Evolutionary conservation across 2,329 filamentous ascomycete genomes (phyloP).

Genomic region (Colletotrichum orbiculare): DNA sequence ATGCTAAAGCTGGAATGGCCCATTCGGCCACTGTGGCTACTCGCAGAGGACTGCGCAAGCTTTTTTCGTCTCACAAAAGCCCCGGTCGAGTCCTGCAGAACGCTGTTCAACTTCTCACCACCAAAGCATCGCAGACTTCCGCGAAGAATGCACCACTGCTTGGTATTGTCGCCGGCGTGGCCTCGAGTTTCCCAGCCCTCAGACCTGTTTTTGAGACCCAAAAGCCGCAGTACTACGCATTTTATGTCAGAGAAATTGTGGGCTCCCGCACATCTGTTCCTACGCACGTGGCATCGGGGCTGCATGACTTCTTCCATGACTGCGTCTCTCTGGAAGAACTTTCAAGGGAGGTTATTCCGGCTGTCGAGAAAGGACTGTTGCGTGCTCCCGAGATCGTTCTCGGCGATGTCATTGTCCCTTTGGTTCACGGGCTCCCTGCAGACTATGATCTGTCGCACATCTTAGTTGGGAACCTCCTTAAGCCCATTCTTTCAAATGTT

Average conservation of each 20-base stretch:
- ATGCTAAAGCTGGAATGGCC: slow-evolving; percentile 71
- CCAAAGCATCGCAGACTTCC: slow-evolving; percentile 72
- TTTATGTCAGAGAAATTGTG: slow-evolving; percentile 87
- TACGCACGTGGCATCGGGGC: slow-evolving; percentile 75
- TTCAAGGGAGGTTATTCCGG: slow-evolving; percentile 78
- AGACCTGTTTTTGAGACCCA: slow-evolving; percentile 71
- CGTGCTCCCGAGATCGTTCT: slow-evolving; percentile 91
- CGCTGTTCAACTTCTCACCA: slow-evolving; percentile 74
- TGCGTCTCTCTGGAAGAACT: slow-evolving; percentile 82
- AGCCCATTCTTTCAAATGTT: slow-evolving; percentile 87
- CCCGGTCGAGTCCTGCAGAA: slow-evolving; percentile 71
- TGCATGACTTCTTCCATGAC: slow-evolving; percentile 83
- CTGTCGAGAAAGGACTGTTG: slow-evolving; percentile 88
- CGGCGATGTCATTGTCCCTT: slow-evolving; percentile 78
- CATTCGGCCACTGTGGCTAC: slow-evolving; percentile 82
- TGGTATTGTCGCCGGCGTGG: slow-evolving; percentile 89
- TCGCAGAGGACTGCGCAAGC: slow-evolving; percentile 80
- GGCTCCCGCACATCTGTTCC: slow-evolving; percentile 80
- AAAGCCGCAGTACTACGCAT: slow-evolving; percentile 81
- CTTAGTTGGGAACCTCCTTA: slow-evolving; percentile 78
- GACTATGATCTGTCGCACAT: slow-evolving; percentile 82
- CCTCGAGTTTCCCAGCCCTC: slow-evolving; percentile 74
- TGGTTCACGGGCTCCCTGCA: slow-evolving; percentile 76
- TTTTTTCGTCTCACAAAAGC: slow-evolving; percentile 70
- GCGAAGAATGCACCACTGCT: slow-evolving; percentile 81